Percentiles rank a stretch among this genome's conserved stretches.
Conservation (phyloP, 2,329 filamentous ascomycete species). For the Xylariaceae sp. region DNA sequence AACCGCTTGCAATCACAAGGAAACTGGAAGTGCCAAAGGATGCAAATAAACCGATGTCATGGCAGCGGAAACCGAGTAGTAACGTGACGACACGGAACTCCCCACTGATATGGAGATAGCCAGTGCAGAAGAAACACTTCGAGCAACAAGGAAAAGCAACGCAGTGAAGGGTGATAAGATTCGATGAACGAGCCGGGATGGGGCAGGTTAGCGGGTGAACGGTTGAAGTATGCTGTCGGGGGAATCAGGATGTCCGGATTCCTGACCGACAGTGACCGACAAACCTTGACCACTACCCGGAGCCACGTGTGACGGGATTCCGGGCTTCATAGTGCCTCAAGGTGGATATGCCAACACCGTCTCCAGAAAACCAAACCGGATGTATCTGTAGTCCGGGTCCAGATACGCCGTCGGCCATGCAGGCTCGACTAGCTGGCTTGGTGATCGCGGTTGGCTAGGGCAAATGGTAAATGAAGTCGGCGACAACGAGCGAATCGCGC, state of each 20-base stretch:
- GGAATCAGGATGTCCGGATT: not conserved
- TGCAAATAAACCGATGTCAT: too few species aligned
- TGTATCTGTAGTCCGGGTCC: not conserved
- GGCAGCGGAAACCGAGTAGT: too few species aligned
- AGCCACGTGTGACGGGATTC: not conserved
- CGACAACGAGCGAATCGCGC: not conserved
- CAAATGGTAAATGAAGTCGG: not conserved
- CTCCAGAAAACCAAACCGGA: not conserved
- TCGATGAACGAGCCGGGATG: not conserved
- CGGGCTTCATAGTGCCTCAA: not conserved
- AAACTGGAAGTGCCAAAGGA: too few species aligned
- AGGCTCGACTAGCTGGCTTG: conserved; percentile 1
- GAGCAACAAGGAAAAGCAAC: not conserved
- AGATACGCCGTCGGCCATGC: conserved; percentile 1
- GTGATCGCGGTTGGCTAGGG: conserved; percentile 7
- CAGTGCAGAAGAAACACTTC: too few species aligned
- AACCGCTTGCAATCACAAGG: too few species aligned
- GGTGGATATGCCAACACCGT: not conserved
- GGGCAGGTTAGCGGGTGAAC: not conserved
- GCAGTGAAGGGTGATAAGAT: not conserved
- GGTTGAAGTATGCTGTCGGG: not conserved
- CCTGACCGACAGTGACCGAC: not conserved
- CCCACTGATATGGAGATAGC: too few species aligned
- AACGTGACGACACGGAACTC: too few species aligned
- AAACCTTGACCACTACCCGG: conserved; percentile 2